Conservation (phyloP, 2,329 filamentous ascomycete species). For the Malbranchea zuffiana region DNA sequence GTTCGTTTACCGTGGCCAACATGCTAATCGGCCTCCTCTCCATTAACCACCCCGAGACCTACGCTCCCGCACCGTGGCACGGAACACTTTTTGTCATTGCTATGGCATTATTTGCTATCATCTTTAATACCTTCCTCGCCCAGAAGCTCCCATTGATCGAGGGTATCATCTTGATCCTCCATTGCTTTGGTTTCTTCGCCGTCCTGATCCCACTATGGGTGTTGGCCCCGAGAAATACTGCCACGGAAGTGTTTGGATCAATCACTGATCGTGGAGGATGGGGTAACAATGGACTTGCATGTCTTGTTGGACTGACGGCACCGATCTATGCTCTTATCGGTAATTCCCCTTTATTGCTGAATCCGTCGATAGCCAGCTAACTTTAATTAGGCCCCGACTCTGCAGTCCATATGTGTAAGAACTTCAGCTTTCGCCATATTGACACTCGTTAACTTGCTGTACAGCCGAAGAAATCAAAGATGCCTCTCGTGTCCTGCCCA, state of each 20-base stretch:
- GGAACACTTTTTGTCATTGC: constrained; percentile 22
- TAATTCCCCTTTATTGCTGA: constrained; percentile 13
- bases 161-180: constrained; percentile 23
- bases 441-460: neutral
- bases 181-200: constrained; percentile 25
- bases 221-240: constrained; percentile 18
- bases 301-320: constrained; percentile 20
- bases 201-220: constrained; percentile 26
- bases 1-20: constrained; percentile 23
- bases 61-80: constrained; percentile 22
- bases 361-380: neutral
- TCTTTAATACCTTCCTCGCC: constrained; percentile 22
- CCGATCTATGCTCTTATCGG: constrained; percentile 18
- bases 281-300: constrained; percentile 20
- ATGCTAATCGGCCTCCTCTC: constrained; percentile 26
- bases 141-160: constrained; percentile 24
- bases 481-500: constrained; percentile 26
- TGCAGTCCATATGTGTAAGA: constrained; percentile 18
- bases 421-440: neutral
- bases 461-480: constrained; percentile 31
- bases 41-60: constrained; percentile 20
- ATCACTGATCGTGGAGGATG: constrained; percentile 21
- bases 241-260: constrained; percentile 18
- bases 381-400: constrained; percentile 14
- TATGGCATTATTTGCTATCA: constrained; percentile 17